Base-by-base conservation (phyloP, 1,284 basidiomycete genomes). In the Cryptococcus wingfieldii region DNA sequence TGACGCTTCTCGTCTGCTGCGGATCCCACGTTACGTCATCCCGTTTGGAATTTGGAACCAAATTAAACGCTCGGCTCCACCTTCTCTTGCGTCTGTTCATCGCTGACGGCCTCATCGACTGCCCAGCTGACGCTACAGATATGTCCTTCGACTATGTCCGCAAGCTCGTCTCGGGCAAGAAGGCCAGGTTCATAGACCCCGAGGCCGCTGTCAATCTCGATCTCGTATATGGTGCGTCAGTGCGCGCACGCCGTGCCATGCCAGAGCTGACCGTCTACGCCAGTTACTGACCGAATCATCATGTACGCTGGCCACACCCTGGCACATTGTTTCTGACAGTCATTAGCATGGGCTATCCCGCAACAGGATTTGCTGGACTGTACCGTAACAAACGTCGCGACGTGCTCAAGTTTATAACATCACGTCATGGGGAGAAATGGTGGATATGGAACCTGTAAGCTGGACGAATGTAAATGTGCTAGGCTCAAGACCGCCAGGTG, bases 351-450 rank as follows among this genome's bases (percentile, higher is more conserved):
- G 80, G 90, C n/a, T 93, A 88, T 71, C 91, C 91, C 0, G 89
- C 91, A 0, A 78, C 81, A 0, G 91, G 90, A 2, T 68, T 93
- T 2, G 88, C 90, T 64, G 83, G 86, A 0, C 73, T 89, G 39
- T 95, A 94, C 68, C 83, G 91, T 49, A 95, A 95, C 70, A 81
- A 81, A 38, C 80, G 88, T 47, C 83, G 86, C 28, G 87, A 92
- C 66, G 88, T 88, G 0, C 84, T 86, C 62, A 81, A 81, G 51
- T 93, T 94, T 72, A 80, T 94, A 23, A 83, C 88, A 45, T 78
- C 84, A 50, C 80, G 85, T 44, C 88, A 91, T 63, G 83, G 84
- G 6, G 81, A 85, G 65, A 84, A 88, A 64, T 93, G 84, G 70
- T 88, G 89, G 84, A 81, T 88, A 34, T 93, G 90, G 81, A 95